Evolutionary conservation across 1,139 yeast genomes (phyloP), one percentile per base, ranked within the genome.

Genomic region (Arxiozyma slooffiae): DNA sequence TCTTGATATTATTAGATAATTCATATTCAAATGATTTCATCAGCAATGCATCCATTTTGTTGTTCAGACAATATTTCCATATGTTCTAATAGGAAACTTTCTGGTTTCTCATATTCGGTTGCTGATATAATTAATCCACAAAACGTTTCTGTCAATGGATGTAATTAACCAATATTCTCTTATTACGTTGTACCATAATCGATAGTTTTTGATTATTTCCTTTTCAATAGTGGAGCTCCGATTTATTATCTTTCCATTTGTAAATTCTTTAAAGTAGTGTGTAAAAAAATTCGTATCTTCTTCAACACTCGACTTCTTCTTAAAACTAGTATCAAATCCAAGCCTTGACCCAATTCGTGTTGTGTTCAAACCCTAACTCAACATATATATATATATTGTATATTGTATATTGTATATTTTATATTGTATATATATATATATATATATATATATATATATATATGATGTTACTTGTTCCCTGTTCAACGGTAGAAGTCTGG

Each of bases 1-100:
- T 64, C 3, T 21, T 18, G 7, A 51, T 46, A 5, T 57, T 53
- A 49, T 87, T 75, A 18, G 81, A 83, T 9, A 53, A 48, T 65
- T 89, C 89, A 50, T 76, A 73, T 60, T 92, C 96, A 67, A 92
- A 94, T 0, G 97, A 95, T 26, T 84, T 82, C 96, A 92, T 90
- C 64, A 90, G 74, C 53, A 94, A 77, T 0, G 96, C 90, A 67
- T 94, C 98, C 64, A n/a, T 90, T 89, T 64, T 92, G 97, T 53
- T 80, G 81, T 58, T 85, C 90, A 3, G 80, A 79, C 51, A 90
- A 80, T 53, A 94, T 85, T 51, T 76, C 73, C 36, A 87, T 79
- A 66, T 89, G 86, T 52, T 50, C 69, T 62, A 56, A 76, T 68
- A 59, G 85, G 70, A 64, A 71, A 82, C 48, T 69, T 69, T 53